phyloP scores from a whole-genome alignment of 1,284 basidiomycete species.

The Boletellus deceptivus region DNA sequence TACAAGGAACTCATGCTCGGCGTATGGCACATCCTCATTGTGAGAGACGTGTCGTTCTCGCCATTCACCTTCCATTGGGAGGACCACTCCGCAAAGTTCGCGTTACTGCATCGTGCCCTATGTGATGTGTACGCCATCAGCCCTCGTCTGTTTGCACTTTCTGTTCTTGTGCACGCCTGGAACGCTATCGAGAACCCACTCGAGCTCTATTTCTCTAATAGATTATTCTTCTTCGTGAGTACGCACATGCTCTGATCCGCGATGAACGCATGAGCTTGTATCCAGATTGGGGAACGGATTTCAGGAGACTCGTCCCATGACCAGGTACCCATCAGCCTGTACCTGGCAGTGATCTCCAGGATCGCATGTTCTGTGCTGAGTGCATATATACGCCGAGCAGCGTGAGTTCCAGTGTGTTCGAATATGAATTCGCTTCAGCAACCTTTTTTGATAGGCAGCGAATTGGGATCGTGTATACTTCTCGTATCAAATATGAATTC shows the following conservation, averaged over 20 bases:
- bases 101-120: not conserved
- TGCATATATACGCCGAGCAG: conserved; percentile 14
- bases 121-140: conserved; percentile 4
- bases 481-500: conserved; percentile 23
- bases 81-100: not conserved
- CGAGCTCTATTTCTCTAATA: conserved; percentile 23
- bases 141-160: conserved; percentile 20
- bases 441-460: conserved; percentile 2
- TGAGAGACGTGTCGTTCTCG: not conserved
- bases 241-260: not conserved
- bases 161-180: conserved; percentile 20
- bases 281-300: conserved; percentile 24
- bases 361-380: conserved; percentile 17
- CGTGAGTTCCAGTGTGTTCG: conserved; percentile 9
- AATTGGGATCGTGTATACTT: conserved; percentile 2
- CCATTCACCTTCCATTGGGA: not conserved
- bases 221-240: conserved; percentile 22
- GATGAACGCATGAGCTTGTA: not conserved
- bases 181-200: conserved; percentile 17
- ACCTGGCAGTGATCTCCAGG: conserved; percentile 8
- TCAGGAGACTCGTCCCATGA: not conserved
- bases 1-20: not conserved
- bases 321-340: conserved; percentile 6
- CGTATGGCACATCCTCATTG: not conserved
- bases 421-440: not conserved